A percentile compares a stretch with the other conserved stretches of the same genome.
phyloP scores from a whole-genome alignment of 2,329 filamentous ascomycete species.

The Pseudocercospora vitis region DNA sequence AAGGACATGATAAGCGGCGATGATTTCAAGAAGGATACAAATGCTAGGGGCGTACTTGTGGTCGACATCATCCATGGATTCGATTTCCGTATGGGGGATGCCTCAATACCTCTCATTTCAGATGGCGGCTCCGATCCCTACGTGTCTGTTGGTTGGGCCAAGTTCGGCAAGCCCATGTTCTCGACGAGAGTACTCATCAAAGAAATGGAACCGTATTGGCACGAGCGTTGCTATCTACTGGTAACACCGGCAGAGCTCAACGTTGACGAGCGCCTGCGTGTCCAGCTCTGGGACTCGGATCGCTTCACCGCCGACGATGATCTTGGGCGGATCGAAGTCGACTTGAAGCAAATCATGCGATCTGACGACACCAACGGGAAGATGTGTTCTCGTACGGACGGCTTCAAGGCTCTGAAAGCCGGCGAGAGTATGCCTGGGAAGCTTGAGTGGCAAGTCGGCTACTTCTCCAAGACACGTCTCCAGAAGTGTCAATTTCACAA shows the following conservation, averaged over 20 bases:
- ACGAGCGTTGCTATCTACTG: slow-evolving; percentile 68
- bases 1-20: slow-evolving; percentile 77
- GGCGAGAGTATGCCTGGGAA: slow-evolving; percentile 69
- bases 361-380: slow-evolving; percentile 59
- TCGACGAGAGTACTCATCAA: slow-evolving; percentile 65
- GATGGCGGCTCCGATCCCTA: slow-evolving; percentile 68
- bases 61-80: slow-evolving; percentile 66
- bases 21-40: slow-evolving; percentile 75
- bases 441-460: slow-evolving; percentile 68
- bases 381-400: slow-evolving; percentile 64
- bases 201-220: slow-evolving; percentile 69
- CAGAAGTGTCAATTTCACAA: slow-evolving; percentile 60
- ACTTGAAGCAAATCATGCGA: slow-evolving; percentile 65
- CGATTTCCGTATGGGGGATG: slow-evolving; percentile 71
- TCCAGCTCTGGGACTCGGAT: slow-evolving; percentile 77
- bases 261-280: slow-evolving; percentile 61
- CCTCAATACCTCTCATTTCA: slow-evolving; percentile 57
- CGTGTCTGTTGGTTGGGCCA: slow-evolving; percentile 72
- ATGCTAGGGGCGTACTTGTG: slow-evolving; percentile 63
- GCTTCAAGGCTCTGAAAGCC: slow-evolving; percentile 63
- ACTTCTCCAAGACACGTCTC: slow-evolving; percentile 67
- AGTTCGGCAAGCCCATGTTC: slow-evolving; percentile 69
- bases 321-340: slow-evolving; percentile 69
- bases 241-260: slow-evolving; percentile 71
- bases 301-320: slow-evolving; percentile 72